Base-by-base conservation (phyloP, 352 stramenopile species). In the Pythium dissimile region DNA sequence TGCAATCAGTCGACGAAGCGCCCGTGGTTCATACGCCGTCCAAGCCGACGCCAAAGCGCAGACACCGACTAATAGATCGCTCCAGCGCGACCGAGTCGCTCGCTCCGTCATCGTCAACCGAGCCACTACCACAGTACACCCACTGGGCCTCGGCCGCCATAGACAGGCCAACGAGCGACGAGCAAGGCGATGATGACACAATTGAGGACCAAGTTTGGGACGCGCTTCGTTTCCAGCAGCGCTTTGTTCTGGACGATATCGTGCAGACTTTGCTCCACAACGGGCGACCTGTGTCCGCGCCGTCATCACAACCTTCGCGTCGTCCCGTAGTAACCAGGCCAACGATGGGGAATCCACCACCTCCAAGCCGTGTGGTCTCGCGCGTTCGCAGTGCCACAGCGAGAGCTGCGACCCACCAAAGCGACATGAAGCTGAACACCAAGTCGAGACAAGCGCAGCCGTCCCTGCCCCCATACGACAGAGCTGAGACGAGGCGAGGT, bases 241-340 rank as follows among this genome's bases (percentile, higher is more conserved):
- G 63, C 20, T 67, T 86, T 46, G 76, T 74, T 38, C 71, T 87
- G 37, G 54, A 73, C 38, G 73, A 87, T 24, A 73, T 89, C 31
- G 61, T 84, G 49, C 69, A 85, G 24, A 66, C 71, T 26, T 69
- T 89, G 12, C 43, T 83, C 3, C 56, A 64, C 24, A 30, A 34
- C 5, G 11, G 20, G 2, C 41, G 20, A 1, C 41, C 34, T 7
- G 3, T n/a, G 34, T 39, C 34, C 6, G 34, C 34, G 44, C n/a
- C n/a, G n/a, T n/a, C 34, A 18, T 41, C 34, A n/a, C 16, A 41
- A 18, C 5, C 34, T 15, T 32, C 32, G 21, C 44, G n/a, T n/a
- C n/a, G n/a, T n/a, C n/a, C n/a, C n/a, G n/a, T n/a, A n/a, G n/a
- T n/a, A n/a, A n/a, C n/a, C n/a, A n/a, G n/a, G n/a, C n/a, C 12